phyloP scores from a whole-genome alignment of 1,139 yeast genomes.

The Pichiaceae sp. region DNA sequence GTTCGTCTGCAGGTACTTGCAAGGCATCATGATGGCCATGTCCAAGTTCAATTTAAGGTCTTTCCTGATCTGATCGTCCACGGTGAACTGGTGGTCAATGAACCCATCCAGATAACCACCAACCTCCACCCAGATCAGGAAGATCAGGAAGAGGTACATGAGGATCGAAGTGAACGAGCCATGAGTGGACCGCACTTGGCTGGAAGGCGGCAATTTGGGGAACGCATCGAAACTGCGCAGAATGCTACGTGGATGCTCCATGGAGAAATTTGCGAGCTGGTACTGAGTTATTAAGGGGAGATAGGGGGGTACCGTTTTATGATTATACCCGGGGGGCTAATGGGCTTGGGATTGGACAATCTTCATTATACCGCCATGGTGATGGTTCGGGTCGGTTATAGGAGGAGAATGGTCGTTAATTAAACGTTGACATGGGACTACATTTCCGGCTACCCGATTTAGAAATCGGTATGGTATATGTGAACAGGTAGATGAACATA shows the following conservation, averaged over 20 bases:
- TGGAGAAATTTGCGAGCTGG: slow-evolving; percentile 3
- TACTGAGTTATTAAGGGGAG: too few relatives aligned
- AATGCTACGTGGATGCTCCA: slow-evolving; percentile 19
- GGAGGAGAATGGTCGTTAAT: too few relatives aligned
- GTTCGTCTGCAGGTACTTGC: slow-evolving; percentile 66
- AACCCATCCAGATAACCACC: slow-evolving; percentile 83
- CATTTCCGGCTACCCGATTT: too few relatives aligned
- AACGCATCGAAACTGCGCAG: slow-evolving; percentile 81
- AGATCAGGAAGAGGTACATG: slow-evolving; percentile 50
- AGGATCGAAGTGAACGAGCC: slow-evolving; percentile 73
- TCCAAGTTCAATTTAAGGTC: slow-evolving; percentile 70
- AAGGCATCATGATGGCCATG: slow-evolving; percentile 76
- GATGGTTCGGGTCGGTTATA: too few relatives aligned
- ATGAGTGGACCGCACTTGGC: slow-evolving; percentile 62
- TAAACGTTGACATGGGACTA: too few relatives aligned
- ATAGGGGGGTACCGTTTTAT: neutral
- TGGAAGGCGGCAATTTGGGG: slow-evolving; percentile 71
- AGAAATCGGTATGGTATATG: too few relatives aligned
- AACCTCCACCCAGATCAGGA: slow-evolving; percentile 77
- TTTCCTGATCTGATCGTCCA: slow-evolving; percentile 55
- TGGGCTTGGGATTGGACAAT: neutral
- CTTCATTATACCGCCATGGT: neutral
- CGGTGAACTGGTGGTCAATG: slow-evolving; percentile 69
- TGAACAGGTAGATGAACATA: too few relatives aligned
- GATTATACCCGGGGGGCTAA: neutral